Evolutionary conservation across 495 filamentous ascomycete genomes (phyloP).

Genomic region (Parmelia sp.): DNA sequence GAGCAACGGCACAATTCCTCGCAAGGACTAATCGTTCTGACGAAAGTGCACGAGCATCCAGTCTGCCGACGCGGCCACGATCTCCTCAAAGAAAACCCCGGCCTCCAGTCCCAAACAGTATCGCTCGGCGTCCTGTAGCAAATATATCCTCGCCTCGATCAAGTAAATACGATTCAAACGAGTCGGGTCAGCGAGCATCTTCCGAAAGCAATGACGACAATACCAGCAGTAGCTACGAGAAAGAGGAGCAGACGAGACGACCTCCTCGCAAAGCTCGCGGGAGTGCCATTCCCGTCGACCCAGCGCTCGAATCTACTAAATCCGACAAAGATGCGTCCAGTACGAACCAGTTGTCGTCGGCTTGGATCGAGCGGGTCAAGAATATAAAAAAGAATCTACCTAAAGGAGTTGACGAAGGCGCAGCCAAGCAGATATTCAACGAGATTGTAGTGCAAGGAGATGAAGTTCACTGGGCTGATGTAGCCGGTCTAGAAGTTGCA

Average conservation of each 20-base stretch:
- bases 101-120: slow-evolving; percentile 13
- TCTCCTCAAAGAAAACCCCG: slow-evolving; percentile 22
- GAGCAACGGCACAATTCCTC: slow-evolving; percentile 24
- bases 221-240: slow-evolving; percentile 35
- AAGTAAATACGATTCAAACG: slow-evolving; percentile 22
- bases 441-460: slow-evolving; percentile 95
- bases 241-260: slow-evolving; percentile 28
- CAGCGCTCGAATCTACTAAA: slow-evolving; percentile 32
- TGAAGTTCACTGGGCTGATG: slow-evolving; percentile 90
- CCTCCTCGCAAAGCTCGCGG: slow-evolving; percentile 24
- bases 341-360: slow-evolving; percentile 33
- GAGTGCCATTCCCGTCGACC: slow-evolving; percentile 22
- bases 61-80: slow-evolving; percentile 23
- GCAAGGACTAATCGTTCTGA: slow-evolving; percentile 19
- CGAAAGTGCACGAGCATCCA: slow-evolving; percentile 17
- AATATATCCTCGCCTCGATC: slow-evolving; percentile 32
- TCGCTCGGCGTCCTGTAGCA: slow-evolving; percentile 25
- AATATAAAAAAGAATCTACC: slow-evolving; percentile 69
- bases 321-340: slow-evolving; percentile 41
- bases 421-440: slow-evolving; percentile 87
- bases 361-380: slow-evolving; percentile 48
- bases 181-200: slow-evolving; percentile 27
- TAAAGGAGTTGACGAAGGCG: slow-evolving; percentile 68
- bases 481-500: slow-evolving; percentile 83
- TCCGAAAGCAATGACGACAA: slow-evolving; percentile 36